A percentile compares a stretch with the other conserved stretches of the same genome.
These are phyloP conservation scores for Backusella liffmaniae DNA, from an alignment of 192 early-diverging fungal genomes.

Conservation along the genomic window DNA sequence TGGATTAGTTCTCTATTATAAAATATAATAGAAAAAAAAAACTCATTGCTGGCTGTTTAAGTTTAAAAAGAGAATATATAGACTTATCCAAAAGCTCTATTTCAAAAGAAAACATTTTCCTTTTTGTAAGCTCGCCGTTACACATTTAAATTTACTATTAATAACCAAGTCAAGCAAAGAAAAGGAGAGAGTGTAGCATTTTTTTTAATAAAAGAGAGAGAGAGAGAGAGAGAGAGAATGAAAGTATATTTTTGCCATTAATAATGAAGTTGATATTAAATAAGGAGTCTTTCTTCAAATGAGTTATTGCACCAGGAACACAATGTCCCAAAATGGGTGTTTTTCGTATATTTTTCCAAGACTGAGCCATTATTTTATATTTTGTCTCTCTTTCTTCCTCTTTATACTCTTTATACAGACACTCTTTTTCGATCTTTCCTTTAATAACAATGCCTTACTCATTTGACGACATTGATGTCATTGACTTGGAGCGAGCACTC, in stretches of 20 bases:
- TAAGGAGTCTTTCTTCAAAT: background rate
- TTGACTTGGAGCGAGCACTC: conserved; percentile 2
- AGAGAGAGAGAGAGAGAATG: background rate
- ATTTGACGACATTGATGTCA: conserved; percentile 5
- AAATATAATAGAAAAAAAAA: background rate
- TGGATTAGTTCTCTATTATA: background rate
- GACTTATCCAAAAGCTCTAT: background rate
- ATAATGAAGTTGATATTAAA: background rate
- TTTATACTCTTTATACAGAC: background rate
- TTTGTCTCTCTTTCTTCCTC: background rate
- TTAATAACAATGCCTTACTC: background rate
- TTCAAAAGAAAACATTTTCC: background rate
- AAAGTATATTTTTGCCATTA: background rate
- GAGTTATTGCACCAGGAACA: background rate
- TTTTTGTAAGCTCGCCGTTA: background rate
- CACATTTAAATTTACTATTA: background rate
- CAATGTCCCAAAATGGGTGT: background rate
- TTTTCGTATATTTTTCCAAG: background rate
- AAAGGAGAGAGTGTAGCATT: background rate
- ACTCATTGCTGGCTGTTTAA: background rate
- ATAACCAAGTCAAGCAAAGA: background rate
- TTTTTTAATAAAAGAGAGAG: background rate
- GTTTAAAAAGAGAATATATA: background rate
- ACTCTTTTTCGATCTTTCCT: background rate
- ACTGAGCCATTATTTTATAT: background rate